These are phyloP conservation scores for Penicillium sp. DNA, from an alignment of 2,329 filamentous ascomycete species.

Conservation along the genomic window DNA sequence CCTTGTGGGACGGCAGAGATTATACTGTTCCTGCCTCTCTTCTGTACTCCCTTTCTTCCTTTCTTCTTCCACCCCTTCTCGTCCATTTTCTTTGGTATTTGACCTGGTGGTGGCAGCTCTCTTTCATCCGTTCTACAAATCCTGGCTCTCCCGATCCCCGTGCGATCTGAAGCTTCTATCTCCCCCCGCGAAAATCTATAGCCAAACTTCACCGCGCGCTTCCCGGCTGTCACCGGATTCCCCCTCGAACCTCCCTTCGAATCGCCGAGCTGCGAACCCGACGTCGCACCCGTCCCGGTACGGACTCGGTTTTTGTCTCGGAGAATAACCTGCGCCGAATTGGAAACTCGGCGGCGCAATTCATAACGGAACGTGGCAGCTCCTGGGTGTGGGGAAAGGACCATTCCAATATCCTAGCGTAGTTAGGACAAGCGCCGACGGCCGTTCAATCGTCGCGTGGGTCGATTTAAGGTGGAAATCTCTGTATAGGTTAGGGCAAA, in stretches of 20 bases:
- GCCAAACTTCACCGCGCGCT: neutral
- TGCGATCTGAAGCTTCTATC: neutral
- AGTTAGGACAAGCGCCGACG: neutral
- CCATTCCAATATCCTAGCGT: conserved; percentile 11
- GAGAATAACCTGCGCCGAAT: conserved; percentile 19
- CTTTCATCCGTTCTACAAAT: neutral
- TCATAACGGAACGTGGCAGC: conserved; percentile 19
- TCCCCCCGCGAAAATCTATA: conserved; percentile 1
- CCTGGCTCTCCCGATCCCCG: neutral
- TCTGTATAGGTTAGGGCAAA: conserved; percentile 7
- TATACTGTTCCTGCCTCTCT: conserved; percentile 4
- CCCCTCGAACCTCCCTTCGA: conserved; percentile 1
- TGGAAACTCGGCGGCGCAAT: conserved; percentile 19
- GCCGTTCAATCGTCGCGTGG: conserved; percentile 8
- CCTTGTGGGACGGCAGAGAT: conserved; percentile 21
- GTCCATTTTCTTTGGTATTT: neutral
- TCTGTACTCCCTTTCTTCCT: conserved; percentile 2
- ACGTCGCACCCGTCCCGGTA: conserved; percentile 4
- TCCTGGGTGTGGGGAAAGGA: conserved; percentile 20
- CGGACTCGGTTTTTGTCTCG: conserved; percentile 6
- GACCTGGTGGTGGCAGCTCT: neutral
- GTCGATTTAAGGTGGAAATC: conserved; percentile 3
- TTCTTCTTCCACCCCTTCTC: conserved; percentile 2
- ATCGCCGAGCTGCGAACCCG: neutral
- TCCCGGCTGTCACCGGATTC: neutral